A percentile compares a stretch with the other conserved stretches of the same genome.
phyloP scores from a whole-genome alignment of 148 eudicot species.

The Spergularia bocconei region DNA sequence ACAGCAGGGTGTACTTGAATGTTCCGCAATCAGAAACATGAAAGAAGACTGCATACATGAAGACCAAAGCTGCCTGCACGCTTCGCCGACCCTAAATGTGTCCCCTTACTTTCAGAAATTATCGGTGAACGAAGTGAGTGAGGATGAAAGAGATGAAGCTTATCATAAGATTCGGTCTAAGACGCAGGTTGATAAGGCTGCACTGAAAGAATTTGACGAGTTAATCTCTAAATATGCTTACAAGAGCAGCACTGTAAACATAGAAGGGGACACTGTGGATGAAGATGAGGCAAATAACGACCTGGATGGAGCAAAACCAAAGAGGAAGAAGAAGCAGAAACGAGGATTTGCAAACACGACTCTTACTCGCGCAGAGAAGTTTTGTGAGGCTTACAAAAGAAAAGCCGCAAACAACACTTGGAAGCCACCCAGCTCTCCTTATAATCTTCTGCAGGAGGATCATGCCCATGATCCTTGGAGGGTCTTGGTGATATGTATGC shows the following conservation, averaged over 20 bases:
- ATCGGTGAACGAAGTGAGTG: conserved; percentile 1
- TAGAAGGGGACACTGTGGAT: conserved; percentile 6
- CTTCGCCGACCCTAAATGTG: conserved; percentile 16
- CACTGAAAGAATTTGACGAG: conserved; percentile 24
- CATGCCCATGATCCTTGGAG: conserved; percentile 88
- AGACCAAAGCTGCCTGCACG: not conserved
- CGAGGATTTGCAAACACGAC: not conserved
- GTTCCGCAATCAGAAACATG: conserved; percentile 6
- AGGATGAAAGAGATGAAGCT: conserved; percentile 19
- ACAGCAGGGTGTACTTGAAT: conserved; percentile 17
- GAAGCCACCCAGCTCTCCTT: conserved; percentile 70
- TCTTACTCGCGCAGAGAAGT: conserved; percentile 47
- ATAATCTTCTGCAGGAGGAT: conserved; percentile 74
- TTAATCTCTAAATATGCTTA: conserved; percentile 37
- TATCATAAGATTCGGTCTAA: not conserved
- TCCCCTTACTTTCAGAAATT: conserved; percentile 22
- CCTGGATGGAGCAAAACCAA: conserved; percentile 15
- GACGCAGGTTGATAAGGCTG: not conserved
- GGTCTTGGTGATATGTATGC: conserved; percentile 84
- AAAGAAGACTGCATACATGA: conserved; percentile 11
- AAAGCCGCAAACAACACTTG: conserved; percentile 54
- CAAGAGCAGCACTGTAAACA: conserved; percentile 20
- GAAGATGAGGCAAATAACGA: conserved; percentile 11
- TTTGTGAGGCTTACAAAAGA: conserved; percentile 60
- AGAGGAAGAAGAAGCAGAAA: conserved; percentile 15